Evolutionary conservation across 2,329 filamentous ascomycete species (phyloP), one percentile per base, ranked within the genome.

Genomic region (Fusarium sp.): DNA sequence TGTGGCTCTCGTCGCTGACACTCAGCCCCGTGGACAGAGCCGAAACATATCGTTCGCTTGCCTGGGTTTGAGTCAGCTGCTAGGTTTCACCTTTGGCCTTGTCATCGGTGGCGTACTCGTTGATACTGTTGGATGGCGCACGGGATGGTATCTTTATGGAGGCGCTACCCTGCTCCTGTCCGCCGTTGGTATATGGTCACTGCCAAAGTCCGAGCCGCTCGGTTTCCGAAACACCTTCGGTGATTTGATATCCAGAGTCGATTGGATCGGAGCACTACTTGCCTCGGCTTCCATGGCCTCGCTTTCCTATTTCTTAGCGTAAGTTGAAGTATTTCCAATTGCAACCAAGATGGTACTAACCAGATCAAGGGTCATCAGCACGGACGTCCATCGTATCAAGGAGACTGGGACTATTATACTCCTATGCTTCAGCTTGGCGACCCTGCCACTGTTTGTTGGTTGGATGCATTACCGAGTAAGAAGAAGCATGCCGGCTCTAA

Each of bases 31-130:
- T 35, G 52, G 52, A 30, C 27, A 26, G 35, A n/a, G 52, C 18
- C 52, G 52, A n/a, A 55, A 55, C 18, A n/a, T 55, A 13, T 55
- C 52, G 27, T 55, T 55, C 18, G 52, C 52, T 18, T 55, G 52
- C 30, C 11, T 55, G 33, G 52, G 52, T n/a, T 15, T 55, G 5
- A 55, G 52, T 20, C 52, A 55, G 20, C 52, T 55, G 23, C 38
- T 55, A 14, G 84, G 84, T 0, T 86, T 84, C 67, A 81, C 81
- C 6, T 59, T 84, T 7, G 84, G 84, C 0, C 68, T 86, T 7
- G 80, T 86, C 7, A 70, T 85, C 3, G 83, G 80, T 41, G 85
- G 84, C n/a, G 71, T 85, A 7, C 75, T 85, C 55, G 75, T 81
- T 10, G 80, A 83, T 45, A 78, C 75, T 14, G 65, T 81, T 8